A percentile compares a stretch with the other conserved stretches of the same genome.
Evolutionary conservation across 2,329 filamentous ascomycete species (phyloP).

Genomic region (Aureobasidium sp.): DNA sequence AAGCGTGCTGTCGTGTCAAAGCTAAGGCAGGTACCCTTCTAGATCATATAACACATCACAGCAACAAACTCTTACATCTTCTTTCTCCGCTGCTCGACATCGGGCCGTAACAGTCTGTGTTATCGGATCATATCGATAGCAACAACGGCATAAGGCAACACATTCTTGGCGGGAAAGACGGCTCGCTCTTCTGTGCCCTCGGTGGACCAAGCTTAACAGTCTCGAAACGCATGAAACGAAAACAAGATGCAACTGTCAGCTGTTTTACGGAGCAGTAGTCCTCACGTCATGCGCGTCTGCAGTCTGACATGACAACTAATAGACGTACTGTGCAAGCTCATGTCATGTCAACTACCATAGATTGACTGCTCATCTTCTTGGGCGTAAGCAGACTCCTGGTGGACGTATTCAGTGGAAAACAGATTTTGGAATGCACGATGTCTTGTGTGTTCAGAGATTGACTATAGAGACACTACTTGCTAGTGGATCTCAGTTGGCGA

Average conservation of each 20-base stretch:
- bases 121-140: background rate
- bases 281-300: background rate
- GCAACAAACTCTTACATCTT: background rate
- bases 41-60: background rate
- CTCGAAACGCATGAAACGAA: conserved; percentile 2
- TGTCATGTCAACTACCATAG: no score
- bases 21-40: conserved; percentile 8
- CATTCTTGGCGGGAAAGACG: background rate
- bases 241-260: background rate
- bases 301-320: background rate
- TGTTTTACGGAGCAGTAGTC: background rate
- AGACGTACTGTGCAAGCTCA: no score
- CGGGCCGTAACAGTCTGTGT: no score
- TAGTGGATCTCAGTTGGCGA: no score
- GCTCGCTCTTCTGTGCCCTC: background rate
- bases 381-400: no score
- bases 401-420: no score
- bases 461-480: no score
- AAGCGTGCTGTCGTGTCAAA: background rate
- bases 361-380: no score
- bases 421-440: no score
- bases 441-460: no score
- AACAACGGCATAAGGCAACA: background rate
- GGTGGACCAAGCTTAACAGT: background rate
- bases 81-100: background rate